Base-by-base conservation (phyloP, 768 basidiomycete species). In the Naganishia randhawae region DNA sequence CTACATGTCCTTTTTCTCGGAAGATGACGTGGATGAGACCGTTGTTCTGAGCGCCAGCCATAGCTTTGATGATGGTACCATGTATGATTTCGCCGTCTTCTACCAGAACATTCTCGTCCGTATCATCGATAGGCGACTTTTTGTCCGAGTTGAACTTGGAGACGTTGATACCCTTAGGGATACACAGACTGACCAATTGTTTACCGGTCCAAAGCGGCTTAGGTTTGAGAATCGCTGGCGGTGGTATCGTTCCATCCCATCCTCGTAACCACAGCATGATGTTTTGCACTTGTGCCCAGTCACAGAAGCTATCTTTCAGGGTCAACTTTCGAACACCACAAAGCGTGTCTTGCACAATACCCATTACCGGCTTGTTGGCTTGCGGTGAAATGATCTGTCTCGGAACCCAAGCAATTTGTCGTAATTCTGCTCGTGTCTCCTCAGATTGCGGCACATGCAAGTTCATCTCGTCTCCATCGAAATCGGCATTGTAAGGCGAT, bases 381-480 rank as follows among this genome's bases (percentile, higher is more conserved):
- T 99, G 96, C 0, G 96, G 96, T 8, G 95, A 98, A 72, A 99
- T 92, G 75, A 99, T 99, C 92, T 95, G 92, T 72, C 93, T 87
- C 3, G 96, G 92, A 22, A 98, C 96, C 93, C 95, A 98, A 57
- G 94, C 93, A 72, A 98, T 93, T 80, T 98, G 92, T 75, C 89
- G 90, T n/a, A 98, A 84, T 79, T 99, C 96, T 0, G 96, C 95
- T 65, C 96, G 86, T 37, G 96, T 98, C 80, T 99, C 96, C 81
- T 98, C 96, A 67, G 91, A 93, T 78, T 99, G 96, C 29, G 96
- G 96, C 42, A 99, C 88, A 79, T 98, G 96, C 89, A 98, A 91
- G 82, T 99, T 98, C 96, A 98, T 99, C 80, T 99, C 96, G 76
- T 98, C 96, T 73, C 96, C 96, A 76, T 98, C 96, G 81, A 98